These are phyloP conservation scores for Davidsoniella virescens DNA, from an alignment of 2,329 filamentous ascomycete species.

Conservation along the genomic window DNA sequence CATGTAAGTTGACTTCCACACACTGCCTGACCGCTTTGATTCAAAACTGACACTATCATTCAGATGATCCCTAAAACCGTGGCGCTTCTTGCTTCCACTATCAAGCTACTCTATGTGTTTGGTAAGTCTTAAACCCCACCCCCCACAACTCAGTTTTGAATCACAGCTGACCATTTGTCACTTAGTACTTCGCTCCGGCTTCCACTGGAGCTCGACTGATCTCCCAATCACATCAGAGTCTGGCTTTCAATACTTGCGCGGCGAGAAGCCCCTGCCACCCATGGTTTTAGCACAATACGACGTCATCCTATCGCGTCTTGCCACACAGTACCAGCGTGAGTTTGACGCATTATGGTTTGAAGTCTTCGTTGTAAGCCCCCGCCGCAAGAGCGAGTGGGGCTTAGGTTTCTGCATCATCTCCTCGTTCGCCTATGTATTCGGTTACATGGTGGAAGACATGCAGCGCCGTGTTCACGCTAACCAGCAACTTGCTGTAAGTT, in stretches of 20 bases:
- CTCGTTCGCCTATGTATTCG: constrained; percentile 2
- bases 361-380: not conserved
- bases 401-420: not conserved
- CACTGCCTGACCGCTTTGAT: too few relatives aligned
- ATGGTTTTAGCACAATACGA: constrained; percentile 1
- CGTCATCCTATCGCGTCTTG: not conserved
- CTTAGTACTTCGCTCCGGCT: not conserved
- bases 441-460: not conserved
- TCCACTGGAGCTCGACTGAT: not conserved
- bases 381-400: not conserved
- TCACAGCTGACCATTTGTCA: not conserved
- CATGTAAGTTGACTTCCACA: too few relatives aligned
- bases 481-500: not conserved
- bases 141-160: not conserved
- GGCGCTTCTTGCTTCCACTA: not conserved
- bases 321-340: constrained; percentile 4
- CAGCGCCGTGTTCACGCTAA: not conserved
- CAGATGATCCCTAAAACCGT: not conserved
- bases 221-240: not conserved
- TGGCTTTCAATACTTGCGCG: not conserved
- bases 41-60: too few relatives aligned
- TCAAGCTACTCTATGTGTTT: not conserved
- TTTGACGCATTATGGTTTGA: constrained; percentile 3
- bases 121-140: not conserved
- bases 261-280: not conserved